These are phyloP conservation scores for Aleurites moluccanus DNA, from an alignment of 441 rosid genomes.

Conservation along the genomic window DNA sequence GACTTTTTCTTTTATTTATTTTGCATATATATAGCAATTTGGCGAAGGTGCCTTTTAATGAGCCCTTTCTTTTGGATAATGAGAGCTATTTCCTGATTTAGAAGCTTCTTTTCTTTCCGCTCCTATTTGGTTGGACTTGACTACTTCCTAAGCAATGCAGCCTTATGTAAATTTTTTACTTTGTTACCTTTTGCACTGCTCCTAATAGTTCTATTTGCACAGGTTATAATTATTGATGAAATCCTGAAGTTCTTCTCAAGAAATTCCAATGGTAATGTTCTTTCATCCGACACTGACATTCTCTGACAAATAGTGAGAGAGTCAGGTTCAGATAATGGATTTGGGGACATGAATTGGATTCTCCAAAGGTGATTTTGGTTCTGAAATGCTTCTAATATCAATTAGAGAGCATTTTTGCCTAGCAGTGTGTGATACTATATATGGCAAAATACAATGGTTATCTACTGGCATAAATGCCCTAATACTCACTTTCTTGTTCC, in stretches of 20 bases:
- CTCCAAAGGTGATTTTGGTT: neutral
- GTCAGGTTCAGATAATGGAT: too few species aligned
- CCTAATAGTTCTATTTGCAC: conserved; percentile 17
- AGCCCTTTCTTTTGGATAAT: neutral
- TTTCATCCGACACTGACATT: neutral
- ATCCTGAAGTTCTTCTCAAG: conserved; percentile 91
- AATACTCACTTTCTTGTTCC: conserved; percentile 9
- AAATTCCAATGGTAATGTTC: conserved; percentile 54
- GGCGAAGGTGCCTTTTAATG: neutral
- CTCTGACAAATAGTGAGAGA: neutral
- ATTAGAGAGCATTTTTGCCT: neutral
- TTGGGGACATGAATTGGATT: neutral
- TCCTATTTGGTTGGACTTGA: too few species aligned
- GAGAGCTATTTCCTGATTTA: neutral
- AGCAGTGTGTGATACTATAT: neutral
- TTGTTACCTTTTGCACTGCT: neutral
- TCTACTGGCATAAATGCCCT: neutral
- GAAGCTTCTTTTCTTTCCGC: neutral
- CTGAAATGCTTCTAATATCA: neutral
- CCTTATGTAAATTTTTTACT: neutral
- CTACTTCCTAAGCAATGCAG: neutral
- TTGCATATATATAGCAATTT: neutral
- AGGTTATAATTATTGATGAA: conserved; percentile 96
- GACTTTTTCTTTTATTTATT: neutral
- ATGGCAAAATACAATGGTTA: neutral